Evolutionary conservation across 2,329 filamentous ascomycete species (phyloP).

Genomic region (Colletotrichum sp.): DNA sequence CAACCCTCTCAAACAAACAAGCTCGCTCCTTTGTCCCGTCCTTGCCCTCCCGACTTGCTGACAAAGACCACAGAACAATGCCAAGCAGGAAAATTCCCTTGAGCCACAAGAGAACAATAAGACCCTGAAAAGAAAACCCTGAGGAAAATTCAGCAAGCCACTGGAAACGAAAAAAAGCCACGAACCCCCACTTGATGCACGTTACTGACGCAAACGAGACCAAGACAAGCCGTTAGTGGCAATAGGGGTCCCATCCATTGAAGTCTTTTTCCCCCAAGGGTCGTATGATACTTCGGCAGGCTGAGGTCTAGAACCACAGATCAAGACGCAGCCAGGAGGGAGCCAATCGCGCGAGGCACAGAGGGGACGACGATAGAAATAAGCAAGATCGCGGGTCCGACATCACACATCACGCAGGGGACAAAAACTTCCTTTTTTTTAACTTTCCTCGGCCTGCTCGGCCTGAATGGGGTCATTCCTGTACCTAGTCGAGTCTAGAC

Average conservation of each 20-base stretch:
- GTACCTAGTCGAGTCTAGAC: background rate
- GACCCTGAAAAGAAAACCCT: background rate
- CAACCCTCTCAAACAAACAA: background rate
- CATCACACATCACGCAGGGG: background rate
- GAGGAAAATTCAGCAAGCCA: background rate
- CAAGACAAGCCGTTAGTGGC: background rate
- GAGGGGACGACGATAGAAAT: background rate
- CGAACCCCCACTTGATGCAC: background rate
- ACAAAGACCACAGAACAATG: background rate
- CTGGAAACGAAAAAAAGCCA: background rate
- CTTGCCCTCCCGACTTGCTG: background rate
- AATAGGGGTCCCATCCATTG: background rate
- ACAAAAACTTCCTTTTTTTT: background rate
- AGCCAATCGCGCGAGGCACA: background rate
- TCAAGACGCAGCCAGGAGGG: background rate
- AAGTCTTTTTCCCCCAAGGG: background rate
- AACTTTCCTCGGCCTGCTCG: slow-evolving; percentile 7
- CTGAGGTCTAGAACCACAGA: background rate
- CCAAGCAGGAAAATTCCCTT: background rate
- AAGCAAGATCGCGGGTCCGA: background rate
- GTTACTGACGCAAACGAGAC: background rate
- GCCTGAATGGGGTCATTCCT: slow-evolving; percentile 12
- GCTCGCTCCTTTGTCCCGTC: background rate
- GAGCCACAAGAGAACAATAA: background rate
- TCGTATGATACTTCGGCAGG: background rate